Conservation (phyloP, 768 basidiomycete species). For the Mycena rebaudengoi region DNA sequence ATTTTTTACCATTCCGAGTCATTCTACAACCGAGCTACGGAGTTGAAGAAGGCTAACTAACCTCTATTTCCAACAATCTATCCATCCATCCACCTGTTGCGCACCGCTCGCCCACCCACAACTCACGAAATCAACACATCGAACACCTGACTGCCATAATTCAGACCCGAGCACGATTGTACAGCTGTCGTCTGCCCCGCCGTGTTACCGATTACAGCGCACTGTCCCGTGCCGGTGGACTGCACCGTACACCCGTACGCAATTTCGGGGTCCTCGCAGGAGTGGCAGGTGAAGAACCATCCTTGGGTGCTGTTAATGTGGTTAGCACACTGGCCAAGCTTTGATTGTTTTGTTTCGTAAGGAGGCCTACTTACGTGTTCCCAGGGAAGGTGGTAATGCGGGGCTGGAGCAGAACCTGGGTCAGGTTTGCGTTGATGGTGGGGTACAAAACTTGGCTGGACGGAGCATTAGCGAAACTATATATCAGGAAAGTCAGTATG, state of each 20-base stretch:
- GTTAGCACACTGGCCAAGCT: too few relatives aligned
- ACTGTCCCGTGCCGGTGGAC: slow-evolving; percentile 5
- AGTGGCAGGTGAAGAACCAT: slow-evolving; percentile 6
- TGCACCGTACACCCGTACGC: slow-evolving; percentile 7
- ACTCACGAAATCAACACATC: not conserved
- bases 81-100: not conserved
- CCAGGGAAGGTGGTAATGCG: too few relatives aligned
- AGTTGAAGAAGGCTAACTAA: not conserved
- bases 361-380: too few relatives aligned
- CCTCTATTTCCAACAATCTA: not conserved
- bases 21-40: not conserved
- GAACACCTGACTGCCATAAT: too few relatives aligned
- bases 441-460: not conserved
- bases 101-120: not conserved
- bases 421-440: not conserved
- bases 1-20: not conserved
- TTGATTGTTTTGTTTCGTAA: too few relatives aligned
- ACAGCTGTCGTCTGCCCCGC: slow-evolving; percentile 5
- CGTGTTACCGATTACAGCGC: slow-evolving; percentile 3
- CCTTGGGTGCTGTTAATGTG: too few relatives aligned
- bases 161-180: slow-evolving; percentile 1
- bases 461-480: not conserved
- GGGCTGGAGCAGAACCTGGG: slow-evolving; percentile 1
- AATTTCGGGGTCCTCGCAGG: not conserved
- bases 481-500: not conserved